A percentile compares a stretch with the other conserved stretches of the same genome.
Conservation (phyloP, 2,329 filamentous ascomycete species). For the Zasmidium citrigriseum region DNA sequence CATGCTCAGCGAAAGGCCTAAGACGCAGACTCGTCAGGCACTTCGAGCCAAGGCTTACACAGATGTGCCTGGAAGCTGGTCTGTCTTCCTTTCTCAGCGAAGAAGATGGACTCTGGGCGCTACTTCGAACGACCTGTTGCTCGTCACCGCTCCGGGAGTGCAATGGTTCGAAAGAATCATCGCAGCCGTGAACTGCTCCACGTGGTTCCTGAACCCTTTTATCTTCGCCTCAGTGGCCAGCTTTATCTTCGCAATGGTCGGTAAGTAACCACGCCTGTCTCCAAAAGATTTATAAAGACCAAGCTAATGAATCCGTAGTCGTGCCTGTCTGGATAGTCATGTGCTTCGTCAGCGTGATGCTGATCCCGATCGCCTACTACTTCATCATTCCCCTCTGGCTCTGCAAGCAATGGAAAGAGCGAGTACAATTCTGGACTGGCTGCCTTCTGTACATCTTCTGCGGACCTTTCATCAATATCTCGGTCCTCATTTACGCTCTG, state of each 20-base stretch:
- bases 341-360: constrained; percentile 1
- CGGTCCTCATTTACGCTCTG: background rate
- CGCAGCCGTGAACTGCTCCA: background rate
- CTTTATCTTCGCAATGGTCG: background rate
- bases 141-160: background rate
- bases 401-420: background rate
- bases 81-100: constrained; percentile 1
- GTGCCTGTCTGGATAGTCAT: background rate
- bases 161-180: constrained; percentile 3
- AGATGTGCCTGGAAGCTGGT: background rate
- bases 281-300: background rate
- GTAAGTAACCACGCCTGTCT: background rate
- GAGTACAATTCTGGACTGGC: background rate
- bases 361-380: constrained; percentile 1
- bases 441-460: background rate
- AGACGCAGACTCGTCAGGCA: background rate
- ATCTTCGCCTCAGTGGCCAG: constrained; percentile 1
- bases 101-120: constrained; percentile 4
- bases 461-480: constrained; percentile 1
- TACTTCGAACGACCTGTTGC: constrained; percentile 3
- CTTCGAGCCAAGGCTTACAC: constrained; percentile 1
- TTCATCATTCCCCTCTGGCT: constrained; percentile 2
- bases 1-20: background rate
- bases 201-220: constrained; percentile 7
- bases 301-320: background rate